Conservation (phyloP, 1,284 basidiomycete genomes). For the Marasmius sp. region DNA sequence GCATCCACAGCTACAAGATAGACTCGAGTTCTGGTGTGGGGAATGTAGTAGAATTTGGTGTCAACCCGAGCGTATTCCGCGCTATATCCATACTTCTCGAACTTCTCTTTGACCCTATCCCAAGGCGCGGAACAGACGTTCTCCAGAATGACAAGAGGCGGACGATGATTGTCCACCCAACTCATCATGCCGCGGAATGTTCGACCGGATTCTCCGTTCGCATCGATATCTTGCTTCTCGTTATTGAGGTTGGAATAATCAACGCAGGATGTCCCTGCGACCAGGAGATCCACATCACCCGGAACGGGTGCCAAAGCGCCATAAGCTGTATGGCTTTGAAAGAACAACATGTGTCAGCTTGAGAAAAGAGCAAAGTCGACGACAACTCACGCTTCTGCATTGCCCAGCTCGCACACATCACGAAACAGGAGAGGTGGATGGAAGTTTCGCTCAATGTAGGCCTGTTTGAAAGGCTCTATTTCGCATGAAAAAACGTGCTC, state of each 20-base stretch:
- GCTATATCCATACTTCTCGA: constrained; percentile 77
- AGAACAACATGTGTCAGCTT: constrained; percentile 14
- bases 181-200: constrained; percentile 92
- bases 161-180: constrained; percentile 87
- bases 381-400: constrained; percentile 64
- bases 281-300: constrained; percentile 86
- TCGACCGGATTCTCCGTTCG: constrained; percentile 86
- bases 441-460: constrained; percentile 97
- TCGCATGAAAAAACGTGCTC: constrained; percentile 98
- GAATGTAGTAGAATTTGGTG: constrained; percentile 93
- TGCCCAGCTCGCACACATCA: constrained; percentile 90
- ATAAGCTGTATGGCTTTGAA: constrained; percentile 82
- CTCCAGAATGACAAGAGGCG: constrained; percentile 89
- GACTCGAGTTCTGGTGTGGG: constrained; percentile 89
- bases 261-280: constrained; percentile 95
- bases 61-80: constrained; percentile 78
- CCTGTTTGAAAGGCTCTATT: constrained; percentile 98
- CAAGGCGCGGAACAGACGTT: constrained; percentile 94
- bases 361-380: background rate
- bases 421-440: constrained; percentile 88
- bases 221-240: constrained; percentile 87
- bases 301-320: constrained; percentile 85
- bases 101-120: constrained; percentile 74
- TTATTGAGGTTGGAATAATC: constrained; percentile 97
- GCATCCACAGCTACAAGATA: constrained; percentile 83